These are phyloP conservation scores for Paraphoma chrysanthemicola DNA, from an alignment of 2,329 filamentous ascomycete genomes.

Conservation along the genomic window DNA sequence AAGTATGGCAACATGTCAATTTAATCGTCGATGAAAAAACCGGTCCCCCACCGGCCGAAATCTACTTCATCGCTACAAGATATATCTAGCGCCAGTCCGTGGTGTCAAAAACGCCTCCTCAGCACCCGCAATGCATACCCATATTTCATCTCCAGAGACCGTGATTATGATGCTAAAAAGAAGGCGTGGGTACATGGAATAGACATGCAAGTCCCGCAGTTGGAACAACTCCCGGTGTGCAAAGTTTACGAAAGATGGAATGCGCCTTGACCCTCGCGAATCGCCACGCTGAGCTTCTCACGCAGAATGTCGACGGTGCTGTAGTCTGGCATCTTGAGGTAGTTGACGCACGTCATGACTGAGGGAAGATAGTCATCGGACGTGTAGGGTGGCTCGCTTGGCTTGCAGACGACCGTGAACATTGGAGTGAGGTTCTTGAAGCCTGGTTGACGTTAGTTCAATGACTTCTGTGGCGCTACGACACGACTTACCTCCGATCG, in stretches of 20 bases:
- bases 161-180: not conserved
- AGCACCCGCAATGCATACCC: not conserved
- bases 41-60: too few species aligned
- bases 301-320: conserved; percentile 77
- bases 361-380: conserved; percentile 98
- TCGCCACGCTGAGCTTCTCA: conserved; percentile 81
- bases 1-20: too few species aligned
- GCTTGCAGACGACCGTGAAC: conserved; percentile 99
- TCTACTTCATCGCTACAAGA: not conserved
- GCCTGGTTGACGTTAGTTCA: conserved; percentile 59
- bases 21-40: too few species aligned
- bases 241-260: conserved; percentile 85
- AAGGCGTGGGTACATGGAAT: not conserved
- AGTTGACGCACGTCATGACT: conserved; percentile 99
- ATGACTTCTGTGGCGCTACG: not conserved
- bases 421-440: conserved; percentile 97
- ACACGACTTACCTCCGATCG: conserved; percentile 84
- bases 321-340: conserved; percentile 97
- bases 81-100: not conserved
- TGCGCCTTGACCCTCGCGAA: conserved; percentile 94
- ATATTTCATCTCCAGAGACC: not conserved
- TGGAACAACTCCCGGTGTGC: not conserved
- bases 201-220: not conserved
- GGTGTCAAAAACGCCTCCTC: not conserved
- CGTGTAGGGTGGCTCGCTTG: conserved; percentile 90